A percentile compares a stretch with the other conserved stretches of the same genome.
Evolutionary conservation across 176 grass and related monocot genomes (phyloP).

Genomic region (Pharus latifolius): DNA sequence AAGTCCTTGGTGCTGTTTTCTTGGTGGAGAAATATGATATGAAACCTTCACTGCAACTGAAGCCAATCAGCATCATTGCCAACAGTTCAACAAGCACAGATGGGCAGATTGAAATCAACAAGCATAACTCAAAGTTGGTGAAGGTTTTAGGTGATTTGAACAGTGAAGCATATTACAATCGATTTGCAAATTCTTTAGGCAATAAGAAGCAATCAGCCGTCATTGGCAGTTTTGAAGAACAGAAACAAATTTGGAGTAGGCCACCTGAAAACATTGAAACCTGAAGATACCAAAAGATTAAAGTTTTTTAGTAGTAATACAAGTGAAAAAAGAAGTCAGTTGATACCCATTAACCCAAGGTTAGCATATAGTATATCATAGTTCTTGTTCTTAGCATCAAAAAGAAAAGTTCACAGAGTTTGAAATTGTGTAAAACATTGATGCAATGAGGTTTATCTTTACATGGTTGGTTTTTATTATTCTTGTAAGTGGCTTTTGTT

Average conservation of each 20-base stretch:
- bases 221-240: constrained; percentile 63
- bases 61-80: constrained; percentile 26
- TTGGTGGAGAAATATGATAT: constrained; percentile 49
- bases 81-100: constrained; percentile 22
- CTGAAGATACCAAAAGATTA: background rate
- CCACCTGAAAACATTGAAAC: constrained; percentile 4
- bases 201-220: constrained; percentile 39
- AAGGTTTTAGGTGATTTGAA: constrained; percentile 45
- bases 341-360: no score
- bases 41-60: constrained; percentile 23
- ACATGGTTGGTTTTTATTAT: background rate
- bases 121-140: constrained; percentile 15
- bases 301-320: background rate
- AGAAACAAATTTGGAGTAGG: constrained; percentile 42
- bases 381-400: background rate
- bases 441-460: background rate
- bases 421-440: background rate
- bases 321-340: background rate
- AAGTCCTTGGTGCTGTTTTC: constrained; percentile 70
- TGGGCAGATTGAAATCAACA: constrained; percentile 33
- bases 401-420: background rate
- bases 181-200: constrained; percentile 33
- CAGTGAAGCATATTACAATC: constrained; percentile 37
- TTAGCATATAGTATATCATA: background rate
- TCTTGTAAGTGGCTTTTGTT: no score